A percentile compares a stretch with the other conserved stretches of the same genome.
These are phyloP conservation scores for Pseudogymnoascus sp. DNA, from an alignment of 2,329 filamentous ascomycete genomes.

Conservation along the genomic window DNA sequence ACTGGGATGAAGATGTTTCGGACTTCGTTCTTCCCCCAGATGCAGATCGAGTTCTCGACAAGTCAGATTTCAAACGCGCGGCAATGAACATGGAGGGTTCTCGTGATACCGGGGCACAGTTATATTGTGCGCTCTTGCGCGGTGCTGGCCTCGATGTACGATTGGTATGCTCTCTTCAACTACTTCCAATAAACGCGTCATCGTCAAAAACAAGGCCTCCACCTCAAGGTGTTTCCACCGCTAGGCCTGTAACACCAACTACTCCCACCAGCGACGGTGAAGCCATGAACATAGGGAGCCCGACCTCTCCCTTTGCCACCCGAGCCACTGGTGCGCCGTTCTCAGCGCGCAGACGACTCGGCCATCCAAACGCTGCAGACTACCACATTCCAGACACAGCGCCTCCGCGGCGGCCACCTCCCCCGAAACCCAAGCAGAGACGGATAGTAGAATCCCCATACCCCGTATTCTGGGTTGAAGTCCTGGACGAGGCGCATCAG, in stretches of 20 bases:
- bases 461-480: slow-evolving; percentile 92
- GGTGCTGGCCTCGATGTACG: slow-evolving; percentile 73
- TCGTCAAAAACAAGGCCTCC: slow-evolving; percentile 27
- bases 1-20: slow-evolving; percentile 61
- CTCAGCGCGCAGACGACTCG: slow-evolving; percentile 25
- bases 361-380: slow-evolving; percentile 37
- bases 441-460: slow-evolving; percentile 61
- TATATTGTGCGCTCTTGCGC: slow-evolving; percentile 82
- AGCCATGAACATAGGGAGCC: slow-evolving; percentile 12
- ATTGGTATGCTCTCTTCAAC: slow-evolving; percentile 84
- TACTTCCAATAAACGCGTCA: slow-evolving; percentile 53
- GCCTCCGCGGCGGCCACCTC: slow-evolving; percentile 30
- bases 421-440: slow-evolving; percentile 29
- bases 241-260: slow-evolving; percentile 20
- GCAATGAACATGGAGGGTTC: slow-evolving; percentile 68
- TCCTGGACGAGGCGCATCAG: slow-evolving; percentile 75
- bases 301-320: slow-evolving; percentile 13
- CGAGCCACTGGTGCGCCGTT: slow-evolving; percentile 14
- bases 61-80: slow-evolving; percentile 60
- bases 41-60: slow-evolving; percentile 60
- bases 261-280: slow-evolving; percentile 27
- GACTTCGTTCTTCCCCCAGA: slow-evolving; percentile 43
- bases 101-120: slow-evolving; percentile 78
- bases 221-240: slow-evolving; percentile 32
- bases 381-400: slow-evolving; percentile 40